Evolutionary conservation across 116 monocot species (phyloP), one percentile per base, ranked within the genome.

Genomic region (Iris pallida): DNA sequence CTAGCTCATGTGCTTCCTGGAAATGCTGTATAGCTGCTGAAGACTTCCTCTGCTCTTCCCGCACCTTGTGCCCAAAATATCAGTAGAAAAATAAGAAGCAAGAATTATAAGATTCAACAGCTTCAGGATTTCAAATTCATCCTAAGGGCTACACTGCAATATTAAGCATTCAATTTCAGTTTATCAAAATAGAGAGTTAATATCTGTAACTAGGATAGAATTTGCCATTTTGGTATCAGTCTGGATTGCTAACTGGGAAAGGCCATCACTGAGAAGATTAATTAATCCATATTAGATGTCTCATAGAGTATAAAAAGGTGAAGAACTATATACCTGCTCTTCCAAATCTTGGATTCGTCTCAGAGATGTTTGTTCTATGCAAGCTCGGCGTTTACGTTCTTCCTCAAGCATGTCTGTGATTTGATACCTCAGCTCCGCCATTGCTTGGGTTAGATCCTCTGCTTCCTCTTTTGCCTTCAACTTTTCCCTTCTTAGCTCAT

Each of bases 391-490:
- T 71, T 86, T 91, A 59, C 79, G 78, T 80, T 95, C 95, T 82
- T 95, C 95, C 63, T 95, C 84, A 42, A 95, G 86, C 95, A 88
- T 88, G 57, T 72, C 82, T 65, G 80, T 91, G 12, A 91, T 81
- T 73, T 88, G 88, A 76, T 95, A 95, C 59, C 95, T 83, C 52
- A 95, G 59, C 77, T 95, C 95, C 46, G 91, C 95, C 91, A 95
- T 95, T 77, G 72, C 91, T 88, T 95, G 95, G 62, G 79, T 86
- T 43, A 95, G 76, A 76, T 95, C 95, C 56, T 95, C 91, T 41
- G 86, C 88, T 78, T 95, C 88, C 74, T 95, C 95, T 71, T 91
- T 91, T 16, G 95, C 85, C 69, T 81, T 95, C 7, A 78, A 59
- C 47, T 95, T 95, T 80, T 88, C 88, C 63, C 74, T 73, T 69